phyloP scores from a whole-genome alignment of 805 yeast genomes.

The Ogataea trehalophila region DNA sequence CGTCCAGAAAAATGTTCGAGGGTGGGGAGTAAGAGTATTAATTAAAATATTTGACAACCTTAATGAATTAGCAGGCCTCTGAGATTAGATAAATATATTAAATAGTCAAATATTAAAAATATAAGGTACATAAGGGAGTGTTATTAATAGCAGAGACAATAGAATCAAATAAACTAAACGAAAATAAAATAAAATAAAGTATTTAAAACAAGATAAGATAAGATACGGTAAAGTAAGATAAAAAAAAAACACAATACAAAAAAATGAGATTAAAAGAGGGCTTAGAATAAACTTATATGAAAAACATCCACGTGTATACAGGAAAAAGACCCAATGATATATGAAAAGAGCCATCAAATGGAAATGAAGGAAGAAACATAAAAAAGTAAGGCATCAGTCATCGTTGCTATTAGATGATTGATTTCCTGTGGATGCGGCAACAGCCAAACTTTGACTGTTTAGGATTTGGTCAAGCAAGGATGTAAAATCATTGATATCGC shows the following conservation, averaged over 20 bases:
- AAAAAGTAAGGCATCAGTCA: neutral
- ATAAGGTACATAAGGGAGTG: no score
- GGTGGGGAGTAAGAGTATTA: no score
- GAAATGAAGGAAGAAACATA: neutral
- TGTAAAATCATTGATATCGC: slow-evolving; percentile 13
- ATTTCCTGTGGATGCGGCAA: slow-evolving; percentile 5
- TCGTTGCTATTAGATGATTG: neutral
- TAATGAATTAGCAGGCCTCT: no score
- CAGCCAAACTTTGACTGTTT: slow-evolving; percentile 12
- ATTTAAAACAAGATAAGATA: neutral
- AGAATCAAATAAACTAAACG: neutral
- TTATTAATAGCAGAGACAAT: neutral
- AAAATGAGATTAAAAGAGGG: no score
- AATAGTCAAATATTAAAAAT: neutral
- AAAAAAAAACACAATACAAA: neutral
- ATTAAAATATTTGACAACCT: no score
- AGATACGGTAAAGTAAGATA: neutral
- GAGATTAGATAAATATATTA: neutral
- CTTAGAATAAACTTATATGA: no score
- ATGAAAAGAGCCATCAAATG: neutral
- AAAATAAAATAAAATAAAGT: neutral
- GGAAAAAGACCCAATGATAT: no score
- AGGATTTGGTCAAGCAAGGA: slow-evolving; percentile 20
- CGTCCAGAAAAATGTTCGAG: no score
- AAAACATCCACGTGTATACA: neutral